phyloP scores from a whole-genome alignment of 345 rosid genomes.

The Punica granatum region DNA sequence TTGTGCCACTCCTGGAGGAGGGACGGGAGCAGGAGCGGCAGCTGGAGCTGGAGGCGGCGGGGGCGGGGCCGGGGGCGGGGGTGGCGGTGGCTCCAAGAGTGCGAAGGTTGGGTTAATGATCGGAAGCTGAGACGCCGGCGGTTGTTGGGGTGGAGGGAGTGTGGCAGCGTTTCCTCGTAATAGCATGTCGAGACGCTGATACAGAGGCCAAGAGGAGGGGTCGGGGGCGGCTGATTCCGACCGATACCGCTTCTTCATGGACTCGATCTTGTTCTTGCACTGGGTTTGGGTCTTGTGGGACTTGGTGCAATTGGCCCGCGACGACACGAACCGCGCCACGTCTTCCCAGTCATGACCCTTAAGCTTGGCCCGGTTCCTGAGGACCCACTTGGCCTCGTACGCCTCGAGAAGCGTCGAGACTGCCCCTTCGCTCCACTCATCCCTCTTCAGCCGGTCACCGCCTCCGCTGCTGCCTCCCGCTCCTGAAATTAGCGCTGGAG shows the following conservation, averaged over 20 bases:
- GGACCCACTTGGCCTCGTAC: slow-evolving; percentile 82
- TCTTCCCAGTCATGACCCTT: slow-evolving; percentile 98
- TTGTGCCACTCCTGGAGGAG: slow-evolving; percentile 25
- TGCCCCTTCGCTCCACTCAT: slow-evolving; percentile 99
- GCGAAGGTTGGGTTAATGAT: slow-evolving; percentile 30
- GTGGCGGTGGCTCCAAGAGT: slow-evolving; percentile 34
- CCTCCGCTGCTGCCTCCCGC: slow-evolving; percentile 22
- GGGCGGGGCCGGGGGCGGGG: slow-evolving; percentile 13
- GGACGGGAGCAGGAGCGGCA: slow-evolving; percentile 38
- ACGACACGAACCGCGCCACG: slow-evolving; percentile 69
- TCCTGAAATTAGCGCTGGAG: slow-evolving; percentile 1
- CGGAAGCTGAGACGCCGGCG: slow-evolving; percentile 18
- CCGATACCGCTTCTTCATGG: slow-evolving; percentile 93
- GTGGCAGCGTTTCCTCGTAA: slow-evolving; percentile 48
- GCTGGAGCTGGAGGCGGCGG: slow-evolving; percentile 21
- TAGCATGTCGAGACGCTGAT: slow-evolving; percentile 70
- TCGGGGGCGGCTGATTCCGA: slow-evolving; percentile 75
- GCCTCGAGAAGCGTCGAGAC: slow-evolving; percentile 90
- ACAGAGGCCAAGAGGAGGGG: slow-evolving; percentile 84
- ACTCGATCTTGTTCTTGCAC: slow-evolving; percentile 98
- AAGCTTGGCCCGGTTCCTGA: slow-evolving; percentile 84
- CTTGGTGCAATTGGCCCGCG: slow-evolving; percentile 50
- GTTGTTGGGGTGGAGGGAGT: slow-evolving; percentile 16
- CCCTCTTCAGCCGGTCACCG: slow-evolving; percentile 70
- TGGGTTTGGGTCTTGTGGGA: slow-evolving; percentile 91